Evolutionary conservation across 371 early-diverging fungal species (phyloP).

Genomic region (Thermomucor indicae-seudaticae): DNA sequence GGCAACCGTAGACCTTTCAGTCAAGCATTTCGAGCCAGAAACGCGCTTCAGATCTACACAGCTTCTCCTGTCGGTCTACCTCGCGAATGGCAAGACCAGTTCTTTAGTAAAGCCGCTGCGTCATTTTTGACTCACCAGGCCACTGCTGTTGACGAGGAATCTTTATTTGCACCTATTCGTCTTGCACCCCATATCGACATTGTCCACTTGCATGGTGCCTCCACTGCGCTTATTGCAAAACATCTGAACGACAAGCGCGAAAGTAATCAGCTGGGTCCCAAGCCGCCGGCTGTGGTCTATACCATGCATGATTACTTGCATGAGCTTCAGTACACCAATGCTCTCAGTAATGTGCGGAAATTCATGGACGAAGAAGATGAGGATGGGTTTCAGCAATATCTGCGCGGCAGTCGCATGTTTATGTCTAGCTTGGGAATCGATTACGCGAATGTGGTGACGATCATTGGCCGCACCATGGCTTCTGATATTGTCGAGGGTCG

Average conservation of each 20-base stretch:
- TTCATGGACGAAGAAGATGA: conserved; percentile 31
- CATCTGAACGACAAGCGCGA: conserved; percentile 31
- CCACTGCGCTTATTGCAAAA: conserved; percentile 56
- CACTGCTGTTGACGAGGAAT: conserved; percentile 46
- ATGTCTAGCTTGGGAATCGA: conserved; percentile 59
- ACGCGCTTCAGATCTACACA: conserved; percentile 45
- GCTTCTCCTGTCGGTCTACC: conserved; percentile 45
- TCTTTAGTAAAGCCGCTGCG: conserved; percentile 57
- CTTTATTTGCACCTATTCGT: conserved; percentile 47
- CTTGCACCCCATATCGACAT: conserved; percentile 42
- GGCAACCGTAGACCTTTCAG: conserved; percentile 43
- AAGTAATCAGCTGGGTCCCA: conserved; percentile 24
- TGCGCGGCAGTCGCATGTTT: conserved; percentile 50
- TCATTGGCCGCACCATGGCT: conserved; percentile 59
- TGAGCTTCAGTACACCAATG: conserved; percentile 56
- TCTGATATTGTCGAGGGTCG: conserved; percentile 58
- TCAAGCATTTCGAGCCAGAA: conserved; percentile 42
- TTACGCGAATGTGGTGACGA: conserved; percentile 50
- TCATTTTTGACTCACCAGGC: conserved; percentile 48
- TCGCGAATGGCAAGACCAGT: conserved; percentile 62
- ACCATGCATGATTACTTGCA: conserved; percentile 65
- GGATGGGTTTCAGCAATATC: conserved; percentile 19
- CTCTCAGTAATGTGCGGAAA: conserved; percentile 43
- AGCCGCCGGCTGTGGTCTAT: conserved; percentile 57
- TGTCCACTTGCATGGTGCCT: conserved; percentile 63